A percentile compares a stretch with the other conserved stretches of the same genome.
Evolutionary conservation across 2,329 filamentous ascomycete species (phyloP).

Genomic region (Sporothrix luriei): DNA sequence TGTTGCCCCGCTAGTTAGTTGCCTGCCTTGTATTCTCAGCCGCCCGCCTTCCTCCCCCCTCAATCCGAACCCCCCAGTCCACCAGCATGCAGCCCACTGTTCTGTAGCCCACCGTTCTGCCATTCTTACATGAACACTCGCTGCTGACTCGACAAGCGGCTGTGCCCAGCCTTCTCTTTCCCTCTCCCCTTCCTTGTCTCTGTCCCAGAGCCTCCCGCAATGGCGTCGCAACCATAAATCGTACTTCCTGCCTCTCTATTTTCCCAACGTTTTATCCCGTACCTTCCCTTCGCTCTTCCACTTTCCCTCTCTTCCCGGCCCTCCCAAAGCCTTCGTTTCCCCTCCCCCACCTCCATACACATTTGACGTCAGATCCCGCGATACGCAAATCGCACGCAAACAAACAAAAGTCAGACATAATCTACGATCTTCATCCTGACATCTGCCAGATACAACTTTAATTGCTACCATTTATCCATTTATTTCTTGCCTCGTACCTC

Average conservation of each 20-base stretch:
- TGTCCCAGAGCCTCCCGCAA: neutral
- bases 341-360: constrained; percentile 11
- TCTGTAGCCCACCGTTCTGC: neutral
- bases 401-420: neutral
- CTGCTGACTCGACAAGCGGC: neutral
- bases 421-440: neutral
- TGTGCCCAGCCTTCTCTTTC: constrained; percentile 5
- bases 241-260: constrained; percentile 2
- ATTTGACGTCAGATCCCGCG: constrained; percentile 22
- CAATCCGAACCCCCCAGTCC: too few relatives aligned
- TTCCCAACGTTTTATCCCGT: constrained; percentile 16
- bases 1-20: constrained; percentile 14
- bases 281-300: neutral
- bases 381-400: constrained; percentile 12
- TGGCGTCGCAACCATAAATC: constrained; percentile 19
- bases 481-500: neutral
- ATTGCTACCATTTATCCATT: neutral
- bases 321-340: neutral
- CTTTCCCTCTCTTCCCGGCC: neutral
- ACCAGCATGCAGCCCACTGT: neutral
- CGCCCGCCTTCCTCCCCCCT: constrained; percentile 4
- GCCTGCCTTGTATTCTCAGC: constrained; percentile 13
- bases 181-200: neutral
- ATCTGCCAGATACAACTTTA: neutral
- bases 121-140: neutral